Conservation (phyloP, 495 filamentous ascomycete genomes). For the Parathielavia hyrcaniae region DNA sequence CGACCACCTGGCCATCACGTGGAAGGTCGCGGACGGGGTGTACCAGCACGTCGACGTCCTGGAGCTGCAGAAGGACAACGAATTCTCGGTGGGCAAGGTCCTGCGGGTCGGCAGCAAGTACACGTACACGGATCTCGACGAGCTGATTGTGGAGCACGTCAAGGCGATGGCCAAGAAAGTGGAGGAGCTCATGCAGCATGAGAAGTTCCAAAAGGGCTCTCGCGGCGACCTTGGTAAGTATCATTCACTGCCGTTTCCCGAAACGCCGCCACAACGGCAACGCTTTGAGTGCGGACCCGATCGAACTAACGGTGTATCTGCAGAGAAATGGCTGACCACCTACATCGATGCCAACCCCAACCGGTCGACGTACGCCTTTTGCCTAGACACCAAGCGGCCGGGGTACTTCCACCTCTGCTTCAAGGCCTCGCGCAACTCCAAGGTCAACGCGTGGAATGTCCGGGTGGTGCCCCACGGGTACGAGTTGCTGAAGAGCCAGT, state of each 20-base stretch:
- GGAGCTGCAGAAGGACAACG: conserved; percentile 91
- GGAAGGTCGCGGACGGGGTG: conserved; percentile 93
- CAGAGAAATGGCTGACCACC: conserved; percentile 90
- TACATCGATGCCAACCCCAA: conserved; percentile 95
- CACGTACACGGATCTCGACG: conserved; percentile 91
- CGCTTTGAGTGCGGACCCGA: too few relatives aligned
- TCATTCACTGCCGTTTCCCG: not conserved
- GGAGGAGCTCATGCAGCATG: conserved; percentile 86
- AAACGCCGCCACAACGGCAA: not conserved
- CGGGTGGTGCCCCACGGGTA: conserved; percentile 83
- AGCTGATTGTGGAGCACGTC: conserved; percentile 93
- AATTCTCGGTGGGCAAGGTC: conserved; percentile 81
- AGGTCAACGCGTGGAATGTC: conserved; percentile 74
- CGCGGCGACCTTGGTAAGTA: conserved; percentile 76
- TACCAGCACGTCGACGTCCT: conserved; percentile 97
- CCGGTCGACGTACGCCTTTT: conserved; percentile 89
- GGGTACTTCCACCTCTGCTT: conserved; percentile 95
- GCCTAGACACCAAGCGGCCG: conserved; percentile 81
- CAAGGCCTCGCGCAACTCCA: conserved; percentile 73
- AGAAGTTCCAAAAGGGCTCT: conserved; percentile 79
- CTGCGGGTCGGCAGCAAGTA: conserved; percentile 80
- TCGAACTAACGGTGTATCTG: conserved; percentile 29
- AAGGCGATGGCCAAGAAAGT: conserved; percentile 97
- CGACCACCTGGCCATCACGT: conserved; percentile 92
- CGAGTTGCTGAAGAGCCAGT: conserved; percentile 76